Percentiles rank a stretch among this genome's conserved stretches.
Evolutionary conservation across 495 filamentous ascomycete genomes (phyloP).

Genomic region (Penicillium soppii): DNA sequence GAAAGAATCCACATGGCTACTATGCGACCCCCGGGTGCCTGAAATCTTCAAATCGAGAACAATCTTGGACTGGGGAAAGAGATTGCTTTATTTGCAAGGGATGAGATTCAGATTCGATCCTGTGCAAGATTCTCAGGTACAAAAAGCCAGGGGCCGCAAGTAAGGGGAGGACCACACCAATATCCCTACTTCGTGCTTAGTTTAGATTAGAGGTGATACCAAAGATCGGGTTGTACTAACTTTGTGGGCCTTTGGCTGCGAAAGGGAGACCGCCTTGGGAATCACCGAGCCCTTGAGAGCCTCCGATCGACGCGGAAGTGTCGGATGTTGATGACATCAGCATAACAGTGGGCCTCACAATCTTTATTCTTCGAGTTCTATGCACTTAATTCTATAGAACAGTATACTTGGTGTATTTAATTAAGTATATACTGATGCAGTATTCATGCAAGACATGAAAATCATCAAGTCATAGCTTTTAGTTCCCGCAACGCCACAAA

Average conservation of each 20-base stretch:
- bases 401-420: too few relatives aligned
- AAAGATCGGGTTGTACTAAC: background rate
- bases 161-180: conserved; percentile 1
- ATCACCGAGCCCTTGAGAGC: background rate
- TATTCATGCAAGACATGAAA: too few relatives aligned
- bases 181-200: too few relatives aligned
- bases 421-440: too few relatives aligned
- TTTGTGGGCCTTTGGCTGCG: background rate
- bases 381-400: too few relatives aligned
- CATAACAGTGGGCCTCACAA: background rate
- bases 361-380: background rate
- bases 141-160: background rate
- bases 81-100: conserved; percentile 5
- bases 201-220: background rate
- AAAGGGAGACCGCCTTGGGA: background rate
- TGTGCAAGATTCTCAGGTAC: background rate
- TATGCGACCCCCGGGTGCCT: background rate
- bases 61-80: background rate
- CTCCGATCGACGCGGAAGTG: background rate
- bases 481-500: too few relatives aligned
- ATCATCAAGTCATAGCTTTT: too few relatives aligned
- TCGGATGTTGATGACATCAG: conserved; percentile 5
- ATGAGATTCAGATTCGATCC: background rate
- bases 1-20: conserved; percentile 34
- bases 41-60: background rate